Percentiles rank a stretch among this genome's conserved stretches.
Conservation (phyloP, 306 rosid genomes). For the Mimosa bimucronata region DNA sequence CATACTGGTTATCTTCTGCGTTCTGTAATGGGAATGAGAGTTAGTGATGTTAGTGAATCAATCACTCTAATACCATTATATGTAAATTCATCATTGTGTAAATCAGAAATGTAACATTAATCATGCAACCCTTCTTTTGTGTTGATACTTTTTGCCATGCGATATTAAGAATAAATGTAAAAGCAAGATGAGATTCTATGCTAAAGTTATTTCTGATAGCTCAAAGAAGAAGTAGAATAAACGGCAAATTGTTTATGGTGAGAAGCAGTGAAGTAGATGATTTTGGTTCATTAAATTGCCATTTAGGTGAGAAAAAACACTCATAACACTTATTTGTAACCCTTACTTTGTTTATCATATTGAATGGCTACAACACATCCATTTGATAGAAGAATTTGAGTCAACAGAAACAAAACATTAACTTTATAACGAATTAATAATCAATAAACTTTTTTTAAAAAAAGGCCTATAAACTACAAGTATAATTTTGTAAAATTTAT, state of each 20-base stretch:
- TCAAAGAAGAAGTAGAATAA: background rate
- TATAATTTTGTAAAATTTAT: too few relatives aligned
- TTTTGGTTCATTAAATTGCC: too few relatives aligned
- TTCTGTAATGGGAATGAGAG: constrained; percentile 48
- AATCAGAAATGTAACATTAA: background rate
- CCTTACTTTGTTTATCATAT: too few relatives aligned
- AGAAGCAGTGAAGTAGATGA: background rate
- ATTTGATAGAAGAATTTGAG: background rate
- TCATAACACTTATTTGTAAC: too few relatives aligned
- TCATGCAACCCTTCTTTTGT: background rate
- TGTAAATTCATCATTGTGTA: background rate
- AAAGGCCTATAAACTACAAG: too few relatives aligned
- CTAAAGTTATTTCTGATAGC: background rate
- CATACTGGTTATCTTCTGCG: constrained; percentile 79
- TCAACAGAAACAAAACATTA: background rate
- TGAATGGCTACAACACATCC: background rate
- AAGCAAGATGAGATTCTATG: too few relatives aligned
- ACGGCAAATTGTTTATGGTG: background rate
- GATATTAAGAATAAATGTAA: too few relatives aligned
- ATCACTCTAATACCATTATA: background rate
- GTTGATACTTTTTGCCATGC: background rate
- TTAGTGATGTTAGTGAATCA: too few relatives aligned
- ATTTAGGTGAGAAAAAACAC: too few relatives aligned
- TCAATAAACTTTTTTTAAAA: too few relatives aligned
- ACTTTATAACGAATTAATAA: background rate